phyloP scores from a whole-genome alignment of 164 flowering plant species.

The Brasenia schreberi region DNA sequence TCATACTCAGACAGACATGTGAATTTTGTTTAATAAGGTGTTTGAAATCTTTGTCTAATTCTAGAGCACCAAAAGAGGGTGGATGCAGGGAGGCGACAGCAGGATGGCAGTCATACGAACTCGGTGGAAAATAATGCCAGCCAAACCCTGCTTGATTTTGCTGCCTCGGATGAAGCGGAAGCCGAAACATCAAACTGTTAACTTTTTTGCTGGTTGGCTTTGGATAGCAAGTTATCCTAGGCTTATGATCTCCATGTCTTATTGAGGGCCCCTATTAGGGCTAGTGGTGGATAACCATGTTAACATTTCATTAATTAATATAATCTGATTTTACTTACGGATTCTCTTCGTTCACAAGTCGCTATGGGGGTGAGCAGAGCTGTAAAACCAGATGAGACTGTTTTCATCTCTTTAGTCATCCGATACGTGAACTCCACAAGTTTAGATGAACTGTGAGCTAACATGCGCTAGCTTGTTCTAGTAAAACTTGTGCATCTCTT shows the following conservation, averaged over 20 bases:
- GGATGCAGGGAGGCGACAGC: constrained; percentile 23
- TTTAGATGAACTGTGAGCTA: no score
- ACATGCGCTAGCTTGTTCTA: no score
- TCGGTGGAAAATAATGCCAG: constrained; percentile 31
- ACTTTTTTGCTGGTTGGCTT: constrained; percentile 3
- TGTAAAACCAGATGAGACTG: no score
- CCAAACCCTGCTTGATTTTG: constrained; percentile 20
- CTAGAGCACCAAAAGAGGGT: constrained; percentile 47
- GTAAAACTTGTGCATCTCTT: no score
- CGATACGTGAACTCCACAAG: no score
- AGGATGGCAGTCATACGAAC: constrained; percentile 15
- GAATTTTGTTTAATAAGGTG: background rate
- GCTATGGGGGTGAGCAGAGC: no score
- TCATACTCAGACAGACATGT: background rate
- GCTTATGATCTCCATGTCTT: constrained; percentile 1
- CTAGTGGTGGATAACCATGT: constrained; percentile 2
- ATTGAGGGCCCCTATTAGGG: constrained; percentile 27
- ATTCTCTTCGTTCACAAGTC: no score
- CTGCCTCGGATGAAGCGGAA: constrained; percentile 42
- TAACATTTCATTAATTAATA: background rate
- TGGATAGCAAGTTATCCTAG: constrained; percentile 3
- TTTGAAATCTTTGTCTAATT: background rate
- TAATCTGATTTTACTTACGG: background rate
- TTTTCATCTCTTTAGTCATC: no score
- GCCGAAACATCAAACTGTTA: constrained; percentile 23